A percentile compares a stretch with the other conserved stretches of the same genome.
Conservation (phyloP, 23 red algal genomes). For the Pyropia yezoensis region DNA sequence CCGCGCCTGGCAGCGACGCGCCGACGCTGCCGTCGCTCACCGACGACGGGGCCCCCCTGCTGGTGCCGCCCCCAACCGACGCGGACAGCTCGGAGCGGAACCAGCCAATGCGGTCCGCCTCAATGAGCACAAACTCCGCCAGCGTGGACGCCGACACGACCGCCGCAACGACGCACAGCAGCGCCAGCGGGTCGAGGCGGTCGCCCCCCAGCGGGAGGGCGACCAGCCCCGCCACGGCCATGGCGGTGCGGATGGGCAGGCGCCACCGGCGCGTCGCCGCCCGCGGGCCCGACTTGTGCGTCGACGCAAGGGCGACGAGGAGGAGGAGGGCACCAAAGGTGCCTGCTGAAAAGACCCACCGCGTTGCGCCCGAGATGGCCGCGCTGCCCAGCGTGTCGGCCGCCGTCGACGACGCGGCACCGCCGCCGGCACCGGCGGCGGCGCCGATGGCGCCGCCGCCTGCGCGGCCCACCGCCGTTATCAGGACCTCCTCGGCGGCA, state of each 20-base stretch:
- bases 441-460: too few relatives aligned
- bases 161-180: conserved; percentile 9
- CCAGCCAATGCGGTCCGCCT: conserved; percentile 43
- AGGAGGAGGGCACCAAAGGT: conserved; percentile 30
- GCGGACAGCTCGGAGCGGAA: conserved; percentile 24
- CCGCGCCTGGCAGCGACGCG: too few relatives aligned
- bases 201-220: conserved; percentile 30
- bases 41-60: too few relatives aligned
- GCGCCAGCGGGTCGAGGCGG: conserved; percentile 34
- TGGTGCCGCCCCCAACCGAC: neutral
- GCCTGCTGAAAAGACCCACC: conserved; percentile 49
- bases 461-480: too few relatives aligned
- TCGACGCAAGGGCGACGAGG: conserved; percentile 5
- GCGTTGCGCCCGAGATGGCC: neutral
- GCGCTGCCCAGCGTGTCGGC: too few relatives aligned
- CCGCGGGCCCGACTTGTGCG: conserved; percentile 42
- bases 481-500: neutral
- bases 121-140: conserved; percentile 29
- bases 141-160: conserved; percentile 10
- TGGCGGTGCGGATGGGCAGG: neutral
- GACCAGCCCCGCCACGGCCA: conserved; percentile 10
- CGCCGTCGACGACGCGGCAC: too few relatives aligned
- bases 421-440: too few relatives aligned
- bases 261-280: conserved; percentile 27
- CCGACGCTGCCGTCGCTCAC: too few relatives aligned